Conservation (phyloP, 345 rosid species). For the Geranium brycei region DNA sequence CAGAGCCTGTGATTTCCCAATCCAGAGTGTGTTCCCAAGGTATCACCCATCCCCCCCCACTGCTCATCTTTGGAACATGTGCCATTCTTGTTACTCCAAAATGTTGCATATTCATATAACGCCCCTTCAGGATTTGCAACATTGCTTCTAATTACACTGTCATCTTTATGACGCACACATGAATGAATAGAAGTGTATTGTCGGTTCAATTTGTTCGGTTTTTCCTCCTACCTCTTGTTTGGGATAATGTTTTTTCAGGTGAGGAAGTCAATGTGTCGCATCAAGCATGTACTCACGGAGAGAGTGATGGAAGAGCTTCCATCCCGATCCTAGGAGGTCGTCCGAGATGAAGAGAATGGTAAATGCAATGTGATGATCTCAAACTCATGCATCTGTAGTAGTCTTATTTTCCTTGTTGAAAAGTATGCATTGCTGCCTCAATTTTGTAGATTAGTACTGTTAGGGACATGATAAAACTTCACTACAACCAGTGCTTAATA, state of each 20-base stretch:
- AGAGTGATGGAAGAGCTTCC: conserved; percentile 78
- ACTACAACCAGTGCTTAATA: no score
- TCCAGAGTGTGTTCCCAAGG: conserved; percentile 98
- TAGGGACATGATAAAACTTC: no score
- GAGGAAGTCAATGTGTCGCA: no score
- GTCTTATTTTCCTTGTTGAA: background rate
- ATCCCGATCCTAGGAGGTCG: conserved; percentile 70
- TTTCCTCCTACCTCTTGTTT: background rate
- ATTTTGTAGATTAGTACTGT: no score
- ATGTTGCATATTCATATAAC: no score
- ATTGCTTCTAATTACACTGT: no score
- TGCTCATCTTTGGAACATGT: no score
- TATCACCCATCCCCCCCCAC: no score
- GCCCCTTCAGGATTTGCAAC: no score
- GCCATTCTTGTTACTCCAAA: no score
- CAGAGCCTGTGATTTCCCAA: conserved; percentile 75
- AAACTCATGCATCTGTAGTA: background rate
- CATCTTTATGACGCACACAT: conserved; percentile 5
- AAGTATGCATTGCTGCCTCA: no score
- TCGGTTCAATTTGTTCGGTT: background rate
- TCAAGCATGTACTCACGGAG: conserved; percentile 43
- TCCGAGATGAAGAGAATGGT: conserved; percentile 88
- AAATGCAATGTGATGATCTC: conserved; percentile 47
- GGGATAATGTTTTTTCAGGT: background rate
- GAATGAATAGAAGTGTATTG: background rate